Conservation (phyloP, 495 filamentous ascomycete genomes). For the Xylaria castorea region DNA sequence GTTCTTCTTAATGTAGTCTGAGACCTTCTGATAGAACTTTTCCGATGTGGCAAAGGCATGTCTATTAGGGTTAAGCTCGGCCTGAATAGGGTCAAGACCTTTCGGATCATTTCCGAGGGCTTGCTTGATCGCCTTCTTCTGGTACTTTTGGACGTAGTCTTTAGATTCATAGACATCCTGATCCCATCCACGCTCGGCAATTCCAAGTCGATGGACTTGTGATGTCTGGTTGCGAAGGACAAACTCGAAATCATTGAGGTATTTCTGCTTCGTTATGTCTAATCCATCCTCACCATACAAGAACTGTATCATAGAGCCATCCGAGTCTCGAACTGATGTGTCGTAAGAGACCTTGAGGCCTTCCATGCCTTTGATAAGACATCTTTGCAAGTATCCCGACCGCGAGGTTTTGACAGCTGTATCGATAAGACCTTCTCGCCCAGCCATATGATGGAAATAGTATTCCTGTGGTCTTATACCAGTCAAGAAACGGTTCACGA, state of each 20-base stretch:
- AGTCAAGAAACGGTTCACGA: slow-evolving; percentile 96
- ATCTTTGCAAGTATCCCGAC: slow-evolving; percentile 96
- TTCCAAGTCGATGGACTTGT: slow-evolving; percentile 49
- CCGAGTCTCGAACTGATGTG: slow-evolving; percentile 88
- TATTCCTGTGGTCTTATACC: slow-evolving; percentile 97
- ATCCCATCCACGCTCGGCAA: slow-evolving; percentile 46
- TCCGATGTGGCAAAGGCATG: slow-evolving; percentile 89
- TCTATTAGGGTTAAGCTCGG: slow-evolving; percentile 74
- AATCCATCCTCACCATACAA: slow-evolving; percentile 96
- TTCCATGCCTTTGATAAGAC: slow-evolving; percentile 99
- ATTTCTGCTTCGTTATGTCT: slow-evolving; percentile 92
- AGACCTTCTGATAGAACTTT: slow-evolving; percentile 69
- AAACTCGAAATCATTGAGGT: slow-evolving; percentile 90
- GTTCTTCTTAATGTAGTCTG: slow-evolving; percentile 77
- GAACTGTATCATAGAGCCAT: slow-evolving; percentile 93
- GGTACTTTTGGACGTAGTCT: slow-evolving; percentile 72
- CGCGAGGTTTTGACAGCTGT: slow-evolving; percentile 98
- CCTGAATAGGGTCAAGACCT: slow-evolving; percentile 77
- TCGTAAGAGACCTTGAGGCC: slow-evolving; percentile 92
- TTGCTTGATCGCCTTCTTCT: slow-evolving; percentile 79
- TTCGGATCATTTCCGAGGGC: slow-evolving; percentile 70
- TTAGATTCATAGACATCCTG: slow-evolving; percentile 58
- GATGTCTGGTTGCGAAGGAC: slow-evolving; percentile 75
- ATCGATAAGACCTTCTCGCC: slow-evolving; percentile 97
- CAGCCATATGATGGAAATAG: slow-evolving; percentile 99